Percentiles rank a stretch among this genome's conserved stretches.
phyloP scores from a whole-genome alignment of 345 rosid genomes.

The Eucalyptus lansdowneana region DNA sequence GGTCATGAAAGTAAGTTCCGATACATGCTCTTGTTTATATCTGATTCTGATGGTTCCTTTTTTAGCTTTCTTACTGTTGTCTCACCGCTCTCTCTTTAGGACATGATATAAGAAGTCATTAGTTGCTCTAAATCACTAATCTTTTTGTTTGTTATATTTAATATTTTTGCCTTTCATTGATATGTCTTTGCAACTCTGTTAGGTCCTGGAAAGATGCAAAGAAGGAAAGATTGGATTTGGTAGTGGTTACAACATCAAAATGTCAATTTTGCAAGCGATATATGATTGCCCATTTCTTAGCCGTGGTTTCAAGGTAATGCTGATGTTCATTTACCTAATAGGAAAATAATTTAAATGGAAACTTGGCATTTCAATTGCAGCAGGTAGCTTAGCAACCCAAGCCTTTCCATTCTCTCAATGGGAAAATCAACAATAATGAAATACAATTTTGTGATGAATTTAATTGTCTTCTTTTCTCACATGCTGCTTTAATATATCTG shows the following conservation, averaged over 20 bases:
- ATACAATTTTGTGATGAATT: not conserved
- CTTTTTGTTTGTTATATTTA: not conserved
- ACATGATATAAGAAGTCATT: not conserved
- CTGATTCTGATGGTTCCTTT: not conserved
- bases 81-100: not conserved
- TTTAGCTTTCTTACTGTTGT: not conserved
- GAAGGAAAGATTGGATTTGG: conserved; percentile 93
- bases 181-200: conserved; percentile 6
- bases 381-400: not conserved
- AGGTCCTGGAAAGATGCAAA: conserved; percentile 57
- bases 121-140: not conserved
- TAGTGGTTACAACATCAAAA: conserved; percentile 49
- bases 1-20: conserved; percentile 36
- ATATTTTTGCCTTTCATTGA: not conserved
- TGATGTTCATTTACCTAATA: not conserved
- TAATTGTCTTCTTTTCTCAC: not conserved
- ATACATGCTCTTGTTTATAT: not conserved
- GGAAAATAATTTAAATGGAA: not conserved
- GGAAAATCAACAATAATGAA: not conserved
- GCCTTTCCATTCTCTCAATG: not conserved
- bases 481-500: not conserved
- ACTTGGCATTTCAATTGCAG: not conserved
- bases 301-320: conserved; percentile 51
- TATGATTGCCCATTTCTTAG: conserved; percentile 80
- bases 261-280: conserved; percentile 55